Evolutionary conservation across 2,329 filamentous ascomycete genomes (phyloP).

Genomic region (Ceratocystiopsis sp.): DNA sequence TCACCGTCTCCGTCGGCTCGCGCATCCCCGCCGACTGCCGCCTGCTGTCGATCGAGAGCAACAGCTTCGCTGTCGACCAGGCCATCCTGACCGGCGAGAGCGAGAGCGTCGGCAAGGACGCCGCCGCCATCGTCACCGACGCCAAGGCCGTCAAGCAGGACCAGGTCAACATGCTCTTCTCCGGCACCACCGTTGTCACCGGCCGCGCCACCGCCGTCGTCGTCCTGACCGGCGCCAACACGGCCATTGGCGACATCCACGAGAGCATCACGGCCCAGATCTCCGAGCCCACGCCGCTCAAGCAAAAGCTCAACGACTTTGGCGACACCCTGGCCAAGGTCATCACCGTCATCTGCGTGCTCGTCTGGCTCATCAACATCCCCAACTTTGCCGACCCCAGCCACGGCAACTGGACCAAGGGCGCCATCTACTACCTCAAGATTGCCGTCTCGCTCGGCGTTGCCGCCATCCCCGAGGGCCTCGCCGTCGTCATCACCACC

Average conservation of each 20-base stretch:
- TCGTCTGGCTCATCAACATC: slow-evolving; percentile 98
- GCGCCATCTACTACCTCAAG: slow-evolving; percentile 98
- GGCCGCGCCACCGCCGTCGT: slow-evolving; percentile 86
- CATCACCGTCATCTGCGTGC: slow-evolving; percentile 88
- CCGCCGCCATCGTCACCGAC: slow-evolving; percentile 48
- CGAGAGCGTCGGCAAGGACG: slow-evolving; percentile 86
- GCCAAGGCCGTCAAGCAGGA: slow-evolving; percentile 87
- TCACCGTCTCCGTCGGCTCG: slow-evolving; percentile 78
- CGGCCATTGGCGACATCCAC: slow-evolving; percentile 95
- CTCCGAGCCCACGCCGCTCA: slow-evolving; percentile 88
- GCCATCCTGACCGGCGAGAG: slow-evolving; percentile 95
- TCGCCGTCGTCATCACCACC: slow-evolving; percentile 97
- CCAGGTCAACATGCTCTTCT: slow-evolving; percentile 95
- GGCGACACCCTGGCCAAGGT: slow-evolving; percentile 93
- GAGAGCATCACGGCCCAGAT: slow-evolving; percentile 98
- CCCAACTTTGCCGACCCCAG: slow-evolving; percentile 90
- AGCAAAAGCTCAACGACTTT: slow-evolving; percentile 98
- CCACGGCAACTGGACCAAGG: slow-evolving; percentile 87
- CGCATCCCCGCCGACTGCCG: slow-evolving; percentile 91
- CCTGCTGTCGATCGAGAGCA: slow-evolving; percentile 79
- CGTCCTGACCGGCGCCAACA: slow-evolving; percentile 73
- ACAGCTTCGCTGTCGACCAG: slow-evolving; percentile 93
- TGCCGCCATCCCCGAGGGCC: slow-evolving; percentile 89
- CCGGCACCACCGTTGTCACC: slow-evolving; percentile 90
- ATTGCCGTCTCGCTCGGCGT: slow-evolving; percentile 97